Base-by-base conservation (phyloP, 108 stramenopile species). In the Mediolabrus comicus region DNA sequence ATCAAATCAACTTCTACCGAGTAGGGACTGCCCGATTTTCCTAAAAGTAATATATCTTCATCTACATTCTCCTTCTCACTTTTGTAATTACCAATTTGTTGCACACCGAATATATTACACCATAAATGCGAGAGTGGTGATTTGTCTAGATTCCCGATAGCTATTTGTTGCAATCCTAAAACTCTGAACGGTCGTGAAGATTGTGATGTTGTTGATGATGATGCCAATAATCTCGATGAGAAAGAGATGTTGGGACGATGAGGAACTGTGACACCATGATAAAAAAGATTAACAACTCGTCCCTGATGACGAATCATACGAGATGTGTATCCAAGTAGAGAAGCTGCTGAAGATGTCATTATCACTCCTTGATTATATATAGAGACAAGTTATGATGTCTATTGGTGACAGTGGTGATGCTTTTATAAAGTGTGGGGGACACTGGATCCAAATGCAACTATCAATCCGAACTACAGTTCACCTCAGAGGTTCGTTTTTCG, bases 91-190 rank as follows among this genome's bases (percentile, higher is more conserved):
- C 85, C 87, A 29, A 79, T 62, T 65, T 95, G 84, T 33, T 78
- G 59, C 17, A 97, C 68, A 8, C 97, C 97, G 55, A 99, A 83
- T 16, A 87, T 73, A 24, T 91, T 87, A 1, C 69, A 79, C 97
- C 96, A 98, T 3, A 99, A 70, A 33, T 87, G 56, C 43, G 81
- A 61, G n/a, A 98, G 69, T 3, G 71, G 60, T 8, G 49, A 43
- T 58, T 94, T 95, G 49, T 89, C 80, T 10, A 81, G 43, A 22
- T 83, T 84, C 26, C 98, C 98, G 26, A 99, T 82, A 13, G 98
- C 98, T 3, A 99, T 83, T 71, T 99, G 98, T 74, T 99, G 98
- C 17, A 99, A 68, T 11, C 98, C 98, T 1, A 99, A 83, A 35
- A 99, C 82, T 39, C 76, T 74, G 76, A 95, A 97, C 4, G 93